Conservation (phyloP, 2,329 filamentous ascomycete species). For the Plenodomus biglobosus region DNA sequence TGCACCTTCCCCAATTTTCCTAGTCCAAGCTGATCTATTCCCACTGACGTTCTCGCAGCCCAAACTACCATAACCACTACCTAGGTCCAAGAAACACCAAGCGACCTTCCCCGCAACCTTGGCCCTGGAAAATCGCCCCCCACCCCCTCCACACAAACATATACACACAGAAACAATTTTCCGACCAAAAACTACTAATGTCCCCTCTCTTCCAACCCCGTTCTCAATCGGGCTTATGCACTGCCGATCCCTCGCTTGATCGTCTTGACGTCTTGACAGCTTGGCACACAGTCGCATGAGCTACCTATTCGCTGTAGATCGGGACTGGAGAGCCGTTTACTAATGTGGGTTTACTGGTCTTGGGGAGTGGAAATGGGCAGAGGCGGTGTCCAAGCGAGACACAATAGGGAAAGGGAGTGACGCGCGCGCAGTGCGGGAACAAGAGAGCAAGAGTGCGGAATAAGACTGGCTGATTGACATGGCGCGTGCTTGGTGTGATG, state of each 20-base stretch:
- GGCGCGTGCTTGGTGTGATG: no score
- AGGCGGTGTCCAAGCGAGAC: not conserved
- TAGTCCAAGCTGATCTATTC: not conserved
- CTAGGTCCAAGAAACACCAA: conserved; percentile 16
- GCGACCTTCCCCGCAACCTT: conserved; percentile 19
- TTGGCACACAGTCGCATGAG: conserved; percentile 1
- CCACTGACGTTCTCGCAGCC: not conserved
- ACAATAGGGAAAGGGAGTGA: not conserved
- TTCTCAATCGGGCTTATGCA: conserved; percentile 3
- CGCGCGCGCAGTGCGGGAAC: no score
- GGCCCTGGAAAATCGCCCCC: conserved; percentile 6
- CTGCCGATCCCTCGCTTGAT: not conserved
- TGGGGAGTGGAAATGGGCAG: not conserved
- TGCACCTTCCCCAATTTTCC: not conserved
- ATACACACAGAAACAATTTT: no score
- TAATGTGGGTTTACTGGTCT: conserved; percentile 2
- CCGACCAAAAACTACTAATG: conserved; percentile 1
- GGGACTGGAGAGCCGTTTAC: not conserved
- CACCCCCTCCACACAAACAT: no score
- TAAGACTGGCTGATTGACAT: no score
- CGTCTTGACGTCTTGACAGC: not conserved
- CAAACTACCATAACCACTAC: conserved; percentile 5
- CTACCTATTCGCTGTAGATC: not conserved
- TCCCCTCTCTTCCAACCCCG: conserved; percentile 1
- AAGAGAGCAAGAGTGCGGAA: no score